phyloP scores from a whole-genome alignment of 116 monocot genomes.

The Zostera marina region DNA sequence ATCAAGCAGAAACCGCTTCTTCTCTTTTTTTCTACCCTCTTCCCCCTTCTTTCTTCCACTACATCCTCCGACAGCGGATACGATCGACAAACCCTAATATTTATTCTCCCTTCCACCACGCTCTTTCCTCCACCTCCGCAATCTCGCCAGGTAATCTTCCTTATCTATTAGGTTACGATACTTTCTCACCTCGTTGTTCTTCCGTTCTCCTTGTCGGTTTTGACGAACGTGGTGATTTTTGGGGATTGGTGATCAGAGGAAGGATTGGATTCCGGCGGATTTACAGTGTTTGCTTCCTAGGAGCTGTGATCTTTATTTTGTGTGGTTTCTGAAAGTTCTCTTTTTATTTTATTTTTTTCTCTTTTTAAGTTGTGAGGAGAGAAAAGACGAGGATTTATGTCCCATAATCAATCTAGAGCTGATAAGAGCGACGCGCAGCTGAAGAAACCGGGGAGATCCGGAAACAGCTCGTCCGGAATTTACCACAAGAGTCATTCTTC shows the following conservation, averaged over 20 bases:
- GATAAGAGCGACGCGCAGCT: slow-evolving; percentile 45
- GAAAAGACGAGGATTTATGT: slow-evolving; percentile 51
- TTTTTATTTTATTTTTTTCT: neutral
- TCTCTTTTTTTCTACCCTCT: no score
- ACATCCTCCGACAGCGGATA: neutral
- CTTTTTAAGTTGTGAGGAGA: slow-evolving; percentile 7
- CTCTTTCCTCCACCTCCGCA: neutral
- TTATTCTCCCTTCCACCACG: no score
- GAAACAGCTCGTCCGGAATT: slow-evolving; percentile 17
- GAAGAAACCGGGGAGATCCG: slow-evolving; percentile 52
- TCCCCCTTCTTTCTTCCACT: no score
- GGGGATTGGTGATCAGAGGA: neutral
- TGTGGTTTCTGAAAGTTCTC: neutral
- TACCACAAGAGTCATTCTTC: slow-evolving; percentile 29
- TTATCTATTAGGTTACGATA: slow-evolving; percentile 27
- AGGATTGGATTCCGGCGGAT: neutral
- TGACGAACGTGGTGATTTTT: neutral
- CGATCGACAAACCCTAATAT: no score
- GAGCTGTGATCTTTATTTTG: neutral
- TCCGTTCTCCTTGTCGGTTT: neutral
- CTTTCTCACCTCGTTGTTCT: slow-evolving; percentile 21
- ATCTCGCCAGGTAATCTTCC: slow-evolving; percentile 1
- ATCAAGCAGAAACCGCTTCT: no score
- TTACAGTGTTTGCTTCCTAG: neutral
- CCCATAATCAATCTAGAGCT: slow-evolving; percentile 55